Evolutionary conservation across 129 eudicot species (phyloP).

Genomic region (Chrysanthemum seticuspe): DNA sequence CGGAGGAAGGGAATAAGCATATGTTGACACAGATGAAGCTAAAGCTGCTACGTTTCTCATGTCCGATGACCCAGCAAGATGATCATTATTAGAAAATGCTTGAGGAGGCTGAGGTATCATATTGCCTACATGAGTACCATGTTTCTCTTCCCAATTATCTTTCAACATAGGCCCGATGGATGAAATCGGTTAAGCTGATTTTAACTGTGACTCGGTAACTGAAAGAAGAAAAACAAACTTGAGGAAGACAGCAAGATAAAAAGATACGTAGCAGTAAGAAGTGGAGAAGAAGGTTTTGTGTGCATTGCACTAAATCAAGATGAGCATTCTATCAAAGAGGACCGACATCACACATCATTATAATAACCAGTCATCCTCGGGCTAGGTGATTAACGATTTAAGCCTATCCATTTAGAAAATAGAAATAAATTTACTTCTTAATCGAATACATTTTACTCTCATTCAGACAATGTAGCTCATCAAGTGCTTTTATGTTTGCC

Average conservation of each 20-base stretch:
- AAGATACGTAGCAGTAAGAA: neutral
- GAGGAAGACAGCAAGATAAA: too few relatives aligned
- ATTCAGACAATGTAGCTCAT: too few relatives aligned
- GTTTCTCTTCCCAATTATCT: constrained; percentile 50
- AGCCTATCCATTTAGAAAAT: too few relatives aligned
- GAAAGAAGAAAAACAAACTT: constrained; percentile 22
- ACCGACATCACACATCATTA: neutral
- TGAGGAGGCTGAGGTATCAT: constrained; percentile 36
- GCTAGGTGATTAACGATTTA: neutral
- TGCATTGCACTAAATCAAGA: too few relatives aligned
- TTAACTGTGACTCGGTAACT: constrained; percentile 28
- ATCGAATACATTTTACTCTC: too few relatives aligned
- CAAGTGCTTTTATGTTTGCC: too few relatives aligned
- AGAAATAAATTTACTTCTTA: too few relatives aligned
- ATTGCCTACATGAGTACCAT: constrained; percentile 33
- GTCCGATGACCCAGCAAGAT: constrained; percentile 34
- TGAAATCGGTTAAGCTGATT: constrained; percentile 15
- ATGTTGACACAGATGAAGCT: constrained; percentile 17
- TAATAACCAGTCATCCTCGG: neutral
- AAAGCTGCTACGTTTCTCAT: constrained; percentile 31
- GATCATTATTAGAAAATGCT: constrained; percentile 35
- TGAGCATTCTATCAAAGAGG: too few relatives aligned
- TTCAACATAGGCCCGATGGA: constrained; percentile 27
- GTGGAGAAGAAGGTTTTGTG: neutral
- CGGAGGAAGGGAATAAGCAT: constrained; percentile 22